Conservation (phyloP, 805 yeast genomes). For the Wickerhamomyces subpelliculosus region DNA sequence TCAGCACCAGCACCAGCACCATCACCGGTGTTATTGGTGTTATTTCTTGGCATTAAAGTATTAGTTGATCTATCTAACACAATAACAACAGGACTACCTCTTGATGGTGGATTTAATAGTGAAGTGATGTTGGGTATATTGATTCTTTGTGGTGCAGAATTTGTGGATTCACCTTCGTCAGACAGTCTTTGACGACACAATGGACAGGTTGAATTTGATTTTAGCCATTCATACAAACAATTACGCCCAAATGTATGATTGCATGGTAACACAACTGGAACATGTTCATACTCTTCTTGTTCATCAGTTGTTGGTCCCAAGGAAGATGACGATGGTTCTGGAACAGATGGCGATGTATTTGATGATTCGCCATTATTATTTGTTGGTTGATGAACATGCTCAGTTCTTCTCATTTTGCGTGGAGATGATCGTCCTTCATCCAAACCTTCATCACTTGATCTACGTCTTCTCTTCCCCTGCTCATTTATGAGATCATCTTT, state of each 20-base stretch:
- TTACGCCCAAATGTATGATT: slow-evolving; percentile 79
- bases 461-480: not conserved
- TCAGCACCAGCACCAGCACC: slow-evolving; percentile 3
- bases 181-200: slow-evolving; percentile 55
- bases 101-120: slow-evolving; percentile 7
- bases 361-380: not conserved
- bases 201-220: slow-evolving; percentile 72
- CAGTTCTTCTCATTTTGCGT: slow-evolving; percentile 3
- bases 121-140: slow-evolving; percentile 16
- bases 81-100: slow-evolving; percentile 13
- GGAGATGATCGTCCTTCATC: not conserved
- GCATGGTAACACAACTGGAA: slow-evolving; percentile 74
- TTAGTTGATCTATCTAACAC: slow-evolving; percentile 13
- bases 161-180: slow-evolving; percentile 8
- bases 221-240: slow-evolving; percentile 85
- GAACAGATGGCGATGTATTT: not conserved
- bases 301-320: not conserved
- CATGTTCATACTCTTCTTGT: slow-evolving; percentile 39
- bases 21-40: not conserved
- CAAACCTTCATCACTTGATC: not conserved
- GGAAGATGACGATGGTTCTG: not conserved
- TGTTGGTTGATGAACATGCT: not conserved
- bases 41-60: slow-evolving; percentile 8
- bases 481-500: not conserved
- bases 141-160: slow-evolving; percentile 12